Base-by-base conservation (phyloP, 2,329 filamentous ascomycete genomes). In the Hymenotorrendiella dingleyae region DNA sequence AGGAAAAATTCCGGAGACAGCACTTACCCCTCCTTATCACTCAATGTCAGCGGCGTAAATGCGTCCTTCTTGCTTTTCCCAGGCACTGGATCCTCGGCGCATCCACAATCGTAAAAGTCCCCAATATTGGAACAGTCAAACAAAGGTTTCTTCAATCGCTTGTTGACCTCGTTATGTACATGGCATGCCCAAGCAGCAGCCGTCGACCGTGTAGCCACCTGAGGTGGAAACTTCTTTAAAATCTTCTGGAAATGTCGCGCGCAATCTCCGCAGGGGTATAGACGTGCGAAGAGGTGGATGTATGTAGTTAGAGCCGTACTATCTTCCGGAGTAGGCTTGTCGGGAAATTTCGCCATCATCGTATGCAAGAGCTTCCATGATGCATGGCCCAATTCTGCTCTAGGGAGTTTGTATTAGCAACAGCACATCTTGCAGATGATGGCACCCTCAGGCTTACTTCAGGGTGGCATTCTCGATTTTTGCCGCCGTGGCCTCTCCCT, bases 401-500 rank as follows among this genome's bases (percentile, higher is more conserved):
- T 65, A n/a, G 36, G 21, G 6, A 11, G 19, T 21, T 8, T 16
- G 10, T 35, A 37, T 53, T 35, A 56, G 50, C 22, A 37, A n/a
- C n/a, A n/a, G n/a, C 3, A 17, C 28, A 29, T 26, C 19, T 21
- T 10, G 8, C 23, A 6, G n/a, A 27, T n/a, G 29, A 6, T 9
- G n/a, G n/a, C n/a, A 36, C 24, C 2, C 14, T 28, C 8, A 10
- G 58, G 10, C 71, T 37, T 69, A 84, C 81, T 91, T 93, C 41
- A 79, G 70, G 6, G 86, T 93, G 47, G 83, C 85, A 65, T 93
- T 93, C 59, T 86, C 86, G 40, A 93, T 69, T 65, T 87, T 89
- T 1, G 85, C 82, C 38, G 86, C 86, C 56, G 89, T 91, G 3
- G 80, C 82, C 42, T 78, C 78, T 43, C 84, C 85, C 14, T 73